These are phyloP conservation scores for Sonneratia caseolaris DNA, from an alignment of 345 rosid species.

Conservation along the genomic window DNA sequence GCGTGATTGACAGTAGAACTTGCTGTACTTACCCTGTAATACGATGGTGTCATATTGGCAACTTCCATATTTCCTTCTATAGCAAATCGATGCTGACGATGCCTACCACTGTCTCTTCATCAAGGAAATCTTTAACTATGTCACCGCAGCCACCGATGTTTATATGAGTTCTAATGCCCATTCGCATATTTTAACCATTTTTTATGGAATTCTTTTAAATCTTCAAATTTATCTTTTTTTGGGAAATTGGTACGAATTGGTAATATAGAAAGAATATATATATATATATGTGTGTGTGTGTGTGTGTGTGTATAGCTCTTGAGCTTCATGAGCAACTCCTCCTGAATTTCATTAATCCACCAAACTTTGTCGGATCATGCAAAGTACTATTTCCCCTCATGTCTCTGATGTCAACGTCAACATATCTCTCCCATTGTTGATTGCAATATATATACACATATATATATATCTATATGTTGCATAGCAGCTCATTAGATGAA, in stretches of 20 bases:
- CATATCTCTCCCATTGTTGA: neutral
- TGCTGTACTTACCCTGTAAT: neutral
- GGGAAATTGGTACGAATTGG: no score
- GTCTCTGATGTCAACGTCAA: neutral
- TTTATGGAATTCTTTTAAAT: no score
- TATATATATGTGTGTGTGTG: no score
- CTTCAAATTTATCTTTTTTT: no score
- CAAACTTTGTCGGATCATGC: constrained; percentile 2
- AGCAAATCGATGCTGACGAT: no score
- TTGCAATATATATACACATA: no score
- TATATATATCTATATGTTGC: neutral
- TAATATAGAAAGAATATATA: no score
- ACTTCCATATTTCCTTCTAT: neutral
- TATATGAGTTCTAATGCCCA: no score
- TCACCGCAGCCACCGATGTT: no score
- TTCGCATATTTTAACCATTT: no score
- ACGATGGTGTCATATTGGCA: neutral
- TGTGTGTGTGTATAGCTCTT: neutral
- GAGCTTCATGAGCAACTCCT: neutral
- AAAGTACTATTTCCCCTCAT: neutral
- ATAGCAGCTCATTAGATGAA: neutral
- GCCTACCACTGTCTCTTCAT: no score
- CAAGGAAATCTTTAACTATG: no score
- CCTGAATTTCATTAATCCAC: constrained; percentile 4
- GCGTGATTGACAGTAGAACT: neutral